These are phyloP conservation scores for Floccularia luteovirens DNA, from an alignment of 768 basidiomycete genomes.

Conservation along the genomic window DNA sequence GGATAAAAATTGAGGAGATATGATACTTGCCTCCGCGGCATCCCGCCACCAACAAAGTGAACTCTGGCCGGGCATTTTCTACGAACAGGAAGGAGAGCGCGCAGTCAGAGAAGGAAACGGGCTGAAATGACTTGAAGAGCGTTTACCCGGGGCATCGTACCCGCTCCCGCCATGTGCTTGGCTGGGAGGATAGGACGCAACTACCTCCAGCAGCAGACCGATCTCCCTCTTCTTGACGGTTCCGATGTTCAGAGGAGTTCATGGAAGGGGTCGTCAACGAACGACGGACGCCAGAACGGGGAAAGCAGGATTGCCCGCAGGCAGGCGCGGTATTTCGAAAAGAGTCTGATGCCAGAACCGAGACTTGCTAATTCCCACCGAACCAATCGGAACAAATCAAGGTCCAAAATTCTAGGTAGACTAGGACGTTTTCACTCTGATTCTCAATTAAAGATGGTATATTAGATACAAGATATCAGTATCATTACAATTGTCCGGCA, in stretches of 20 bases:
- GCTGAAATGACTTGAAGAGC: conserved; percentile 8
- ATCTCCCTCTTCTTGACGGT: conserved; percentile 35
- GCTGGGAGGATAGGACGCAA: conserved; percentile 13
- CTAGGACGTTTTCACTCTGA: conserved; percentile 5
- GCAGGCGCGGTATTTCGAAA: conserved; percentile 63
- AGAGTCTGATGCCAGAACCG: conserved; percentile 41
- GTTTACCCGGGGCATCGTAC: conserved; percentile 31
- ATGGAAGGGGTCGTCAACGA: conserved; percentile 38
- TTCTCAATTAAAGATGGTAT: conserved; percentile 12
- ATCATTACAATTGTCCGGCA: not conserved
- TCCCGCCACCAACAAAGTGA: conserved; percentile 77
- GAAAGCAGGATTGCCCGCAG: conserved; percentile 54
- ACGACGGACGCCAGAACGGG: conserved; percentile 37
- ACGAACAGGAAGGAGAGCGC: conserved; percentile 9
- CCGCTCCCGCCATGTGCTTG: conserved; percentile 12
- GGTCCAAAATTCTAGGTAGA: conserved; percentile 15
- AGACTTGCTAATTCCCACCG: conserved; percentile 45
- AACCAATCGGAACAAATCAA: conserved; percentile 56
- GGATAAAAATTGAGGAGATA: conserved; percentile 7
- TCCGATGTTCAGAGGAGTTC: conserved; percentile 49
- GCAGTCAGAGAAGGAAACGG: conserved; percentile 11
- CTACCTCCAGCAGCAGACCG: conserved; percentile 13
- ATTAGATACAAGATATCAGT: not conserved
- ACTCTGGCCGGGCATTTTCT: conserved; percentile 30
- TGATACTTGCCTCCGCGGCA: conserved; percentile 53